These are phyloP conservation scores for Beauveria sp. DNA, from an alignment of 2,329 filamentous ascomycete genomes.

Conservation along the genomic window DNA sequence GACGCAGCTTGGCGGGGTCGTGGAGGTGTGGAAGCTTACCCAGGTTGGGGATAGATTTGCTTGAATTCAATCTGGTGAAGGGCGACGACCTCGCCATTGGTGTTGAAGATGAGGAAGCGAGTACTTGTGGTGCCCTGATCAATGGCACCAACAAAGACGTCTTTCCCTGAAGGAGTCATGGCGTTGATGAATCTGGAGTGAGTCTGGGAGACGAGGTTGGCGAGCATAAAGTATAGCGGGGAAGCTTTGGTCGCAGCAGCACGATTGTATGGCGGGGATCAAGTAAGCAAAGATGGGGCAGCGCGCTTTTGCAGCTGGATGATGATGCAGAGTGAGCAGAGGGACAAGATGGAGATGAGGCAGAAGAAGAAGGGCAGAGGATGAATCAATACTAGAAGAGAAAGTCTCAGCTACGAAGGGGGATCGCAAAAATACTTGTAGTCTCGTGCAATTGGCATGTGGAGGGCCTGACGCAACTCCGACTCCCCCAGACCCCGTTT, in stretches of 20 bases:
- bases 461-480: slow-evolving; percentile 10
- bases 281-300: slow-evolving; percentile 9
- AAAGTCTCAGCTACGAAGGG: slow-evolving; percentile 2
- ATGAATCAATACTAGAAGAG: neutral
- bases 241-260: slow-evolving; percentile 10
- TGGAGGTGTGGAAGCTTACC: slow-evolving; percentile 41
- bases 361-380: neutral
- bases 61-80: slow-evolving; percentile 69
- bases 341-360: neutral
- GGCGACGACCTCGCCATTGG: slow-evolving; percentile 59
- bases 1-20: neutral
- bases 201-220: slow-evolving; percentile 17
- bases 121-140: slow-evolving; percentile 76
- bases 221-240: slow-evolving; percentile 16
- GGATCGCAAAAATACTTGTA: slow-evolving; percentile 12
- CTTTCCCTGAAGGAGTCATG: slow-evolving; percentile 26
- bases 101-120: slow-evolving; percentile 71
- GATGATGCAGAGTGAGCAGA: neutral
- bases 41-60: slow-evolving; percentile 67
- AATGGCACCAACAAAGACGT: slow-evolving; percentile 62
- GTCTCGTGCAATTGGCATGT: slow-evolving; percentile 8
- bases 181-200: slow-evolving; percentile 16
- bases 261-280: slow-evolving; percentile 6
- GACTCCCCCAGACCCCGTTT: slow-evolving; percentile 4
- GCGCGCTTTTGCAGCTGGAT: neutral